These are phyloP conservation scores for Chaetomium tenue DNA, from an alignment of 495 filamentous ascomycete species.

Conservation along the genomic window DNA sequence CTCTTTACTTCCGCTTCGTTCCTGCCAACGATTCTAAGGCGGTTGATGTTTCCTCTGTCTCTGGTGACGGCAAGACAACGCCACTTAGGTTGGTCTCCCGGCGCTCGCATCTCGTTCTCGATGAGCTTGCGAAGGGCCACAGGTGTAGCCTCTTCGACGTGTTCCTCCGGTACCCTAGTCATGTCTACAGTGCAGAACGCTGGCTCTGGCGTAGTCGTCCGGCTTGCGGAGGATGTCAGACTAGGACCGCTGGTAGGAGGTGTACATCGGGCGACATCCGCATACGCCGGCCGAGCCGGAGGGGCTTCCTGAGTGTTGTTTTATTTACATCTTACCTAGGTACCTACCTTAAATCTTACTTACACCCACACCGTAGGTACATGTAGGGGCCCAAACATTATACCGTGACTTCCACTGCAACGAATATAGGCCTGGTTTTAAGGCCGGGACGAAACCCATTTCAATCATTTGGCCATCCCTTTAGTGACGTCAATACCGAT, in stretches of 20 bases:
- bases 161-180: conserved; percentile 1
- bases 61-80: conserved; percentile 17
- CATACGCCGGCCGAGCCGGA: not conserved
- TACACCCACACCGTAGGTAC: too few species aligned
- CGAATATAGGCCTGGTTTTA: too few species aligned
- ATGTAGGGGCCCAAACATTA: too few species aligned
- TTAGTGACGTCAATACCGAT: too few species aligned
- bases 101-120: conserved; percentile 14
- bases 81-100: conserved; percentile 14
- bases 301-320: too few species aligned
- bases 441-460: too few species aligned
- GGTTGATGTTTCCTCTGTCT: conserved; percentile 16
- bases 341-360: too few species aligned
- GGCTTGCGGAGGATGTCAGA: not conserved
- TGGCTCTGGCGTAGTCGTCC: not conserved
- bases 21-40: conserved; percentile 14
- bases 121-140: conserved; percentile 16
- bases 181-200: conserved; percentile 8
- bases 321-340: too few species aligned
- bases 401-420: too few species aligned
- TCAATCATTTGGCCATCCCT: too few species aligned
- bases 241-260: conserved; percentile 1
- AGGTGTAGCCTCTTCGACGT: conserved; percentile 1
- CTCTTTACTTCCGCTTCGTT: conserved; percentile 17
- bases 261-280: conserved; percentile 3